Conservation (phyloP, 768 basidiomycete species). For the Serendipita indica region DNA sequence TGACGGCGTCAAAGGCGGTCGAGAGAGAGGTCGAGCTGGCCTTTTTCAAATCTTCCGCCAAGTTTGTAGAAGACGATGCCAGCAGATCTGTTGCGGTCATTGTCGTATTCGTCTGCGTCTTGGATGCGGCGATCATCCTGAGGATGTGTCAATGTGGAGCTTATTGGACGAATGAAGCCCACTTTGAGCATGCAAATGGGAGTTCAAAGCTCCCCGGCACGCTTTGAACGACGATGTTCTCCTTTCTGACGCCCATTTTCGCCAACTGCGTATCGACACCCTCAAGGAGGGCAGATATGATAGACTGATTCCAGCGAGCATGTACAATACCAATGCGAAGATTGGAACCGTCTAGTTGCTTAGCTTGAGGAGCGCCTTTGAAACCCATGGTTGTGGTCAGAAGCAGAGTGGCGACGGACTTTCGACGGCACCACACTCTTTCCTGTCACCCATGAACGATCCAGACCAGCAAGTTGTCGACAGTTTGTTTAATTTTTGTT, state of each 20-base stretch:
- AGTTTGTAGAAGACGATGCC: constrained; percentile 31
- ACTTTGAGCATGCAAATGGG: constrained; percentile 74
- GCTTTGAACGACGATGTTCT: constrained; percentile 79
- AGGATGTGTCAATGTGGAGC: neutral
- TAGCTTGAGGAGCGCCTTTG: constrained; percentile 32
- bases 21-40: constrained; percentile 22
- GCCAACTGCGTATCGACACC: constrained; percentile 71
- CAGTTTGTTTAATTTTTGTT: constrained; percentile 27
- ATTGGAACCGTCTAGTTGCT: constrained; percentile 58
- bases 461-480: no score
- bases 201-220: constrained; percentile 95
- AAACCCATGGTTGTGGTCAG: neutral
- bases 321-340: constrained; percentile 88
- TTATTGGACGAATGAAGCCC: constrained; percentile 19
- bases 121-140: constrained; percentile 82
- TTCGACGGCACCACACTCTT: no score
- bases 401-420: neutral
- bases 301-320: constrained; percentile 83
- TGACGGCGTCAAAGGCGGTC: constrained; percentile 82
- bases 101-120: constrained; percentile 59
- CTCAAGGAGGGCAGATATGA: constrained; percentile 72
- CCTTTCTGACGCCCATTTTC: constrained; percentile 71
- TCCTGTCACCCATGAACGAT: no score
- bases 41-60: constrained; percentile 41
- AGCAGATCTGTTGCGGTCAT: constrained; percentile 58